These are phyloP conservation scores for Colletotrichum sp. DNA, from an alignment of 2,329 filamentous ascomycete species.

Conservation along the genomic window DNA sequence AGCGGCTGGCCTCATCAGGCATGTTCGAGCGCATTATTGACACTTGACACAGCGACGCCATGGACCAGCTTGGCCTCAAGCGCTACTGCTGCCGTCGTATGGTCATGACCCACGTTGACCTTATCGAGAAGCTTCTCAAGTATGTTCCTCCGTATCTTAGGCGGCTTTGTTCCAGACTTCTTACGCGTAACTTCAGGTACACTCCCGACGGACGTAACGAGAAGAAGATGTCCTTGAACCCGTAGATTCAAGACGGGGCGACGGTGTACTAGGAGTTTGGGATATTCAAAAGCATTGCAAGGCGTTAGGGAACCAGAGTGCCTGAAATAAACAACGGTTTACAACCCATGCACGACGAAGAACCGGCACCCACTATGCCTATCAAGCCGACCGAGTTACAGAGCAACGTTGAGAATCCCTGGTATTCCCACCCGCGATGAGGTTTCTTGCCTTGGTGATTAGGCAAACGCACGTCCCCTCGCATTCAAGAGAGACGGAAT, in stretches of 20 bases:
- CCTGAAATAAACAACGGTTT: not conserved
- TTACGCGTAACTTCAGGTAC: slow-evolving; percentile 47
- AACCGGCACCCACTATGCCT: not conserved
- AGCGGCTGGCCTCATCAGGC: not conserved
- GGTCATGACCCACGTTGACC: slow-evolving; percentile 99
- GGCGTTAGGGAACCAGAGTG: slow-evolving; percentile 21
- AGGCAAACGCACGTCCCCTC: not conserved
- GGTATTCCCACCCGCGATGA: not conserved
- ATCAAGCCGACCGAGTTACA: not conserved
- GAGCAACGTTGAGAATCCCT: not conserved
- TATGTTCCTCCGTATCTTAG: slow-evolving; percentile 48
- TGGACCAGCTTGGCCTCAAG: slow-evolving; percentile 92
- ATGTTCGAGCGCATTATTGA: not conserved
- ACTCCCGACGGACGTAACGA: slow-evolving; percentile 68
- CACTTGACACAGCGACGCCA: slow-evolving; percentile 74
- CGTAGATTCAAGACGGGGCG: slow-evolving; percentile 19
- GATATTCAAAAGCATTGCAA: slow-evolving; percentile 23
- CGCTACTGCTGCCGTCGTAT: slow-evolving; percentile 98
- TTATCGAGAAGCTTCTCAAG: slow-evolving; percentile 98
- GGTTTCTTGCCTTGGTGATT: not conserved
- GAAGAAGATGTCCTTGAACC: slow-evolving; percentile 58
- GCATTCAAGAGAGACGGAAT: not conserved
- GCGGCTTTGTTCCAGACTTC: slow-evolving; percentile 19
- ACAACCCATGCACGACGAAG: not conserved
- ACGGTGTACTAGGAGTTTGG: slow-evolving; percentile 18